Percentiles rank a stretch among this genome's conserved stretches.
These are phyloP conservation scores for Orobanche coerulescens DNA, from an alignment of 257 asterid species.

Conservation along the genomic window DNA sequence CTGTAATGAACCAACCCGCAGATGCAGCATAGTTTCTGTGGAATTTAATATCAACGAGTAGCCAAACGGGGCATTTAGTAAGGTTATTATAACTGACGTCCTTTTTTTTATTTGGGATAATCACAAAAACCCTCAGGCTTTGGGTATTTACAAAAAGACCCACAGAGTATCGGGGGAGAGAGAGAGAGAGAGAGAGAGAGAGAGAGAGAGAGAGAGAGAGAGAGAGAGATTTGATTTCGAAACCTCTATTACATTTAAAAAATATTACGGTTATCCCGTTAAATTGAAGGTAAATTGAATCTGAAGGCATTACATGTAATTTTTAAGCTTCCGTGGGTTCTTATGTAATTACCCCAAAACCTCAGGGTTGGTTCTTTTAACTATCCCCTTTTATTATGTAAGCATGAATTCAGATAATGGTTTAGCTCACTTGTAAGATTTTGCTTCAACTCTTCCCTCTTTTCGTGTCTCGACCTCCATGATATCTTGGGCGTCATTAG, in stretches of 20 bases:
- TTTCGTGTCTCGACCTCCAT: constrained; percentile 66
- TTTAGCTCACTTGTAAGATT: constrained; percentile 77
- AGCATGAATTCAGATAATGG: constrained; percentile 12
- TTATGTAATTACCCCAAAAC: neutral
- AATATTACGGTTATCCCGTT: too few relatives aligned
- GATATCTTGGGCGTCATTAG: constrained; percentile 39
- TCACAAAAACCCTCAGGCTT: neutral
- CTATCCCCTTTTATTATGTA: neutral
- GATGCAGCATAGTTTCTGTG: constrained; percentile 86
- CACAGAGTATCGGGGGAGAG: too few relatives aligned
- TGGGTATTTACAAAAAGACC: neutral
- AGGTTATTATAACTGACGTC: neutral
- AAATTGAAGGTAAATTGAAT: too few relatives aligned
- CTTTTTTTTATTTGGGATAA: neutral
- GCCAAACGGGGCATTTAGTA: constrained; percentile 5
- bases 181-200: too few relatives aligned
- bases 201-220: too few relatives aligned
- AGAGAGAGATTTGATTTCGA: too few relatives aligned
- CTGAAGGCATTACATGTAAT: too few relatives aligned
- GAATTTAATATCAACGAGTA: constrained; percentile 17
- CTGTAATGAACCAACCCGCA: constrained; percentile 66
- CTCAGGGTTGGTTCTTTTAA: neutral
- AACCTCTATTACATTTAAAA: too few relatives aligned
- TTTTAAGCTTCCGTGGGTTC: too few relatives aligned
- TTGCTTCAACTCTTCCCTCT: constrained; percentile 79